These are phyloP conservation scores for Cercospora sp. DNA, from an alignment of 2,329 filamentous ascomycete species.

Conservation along the genomic window DNA sequence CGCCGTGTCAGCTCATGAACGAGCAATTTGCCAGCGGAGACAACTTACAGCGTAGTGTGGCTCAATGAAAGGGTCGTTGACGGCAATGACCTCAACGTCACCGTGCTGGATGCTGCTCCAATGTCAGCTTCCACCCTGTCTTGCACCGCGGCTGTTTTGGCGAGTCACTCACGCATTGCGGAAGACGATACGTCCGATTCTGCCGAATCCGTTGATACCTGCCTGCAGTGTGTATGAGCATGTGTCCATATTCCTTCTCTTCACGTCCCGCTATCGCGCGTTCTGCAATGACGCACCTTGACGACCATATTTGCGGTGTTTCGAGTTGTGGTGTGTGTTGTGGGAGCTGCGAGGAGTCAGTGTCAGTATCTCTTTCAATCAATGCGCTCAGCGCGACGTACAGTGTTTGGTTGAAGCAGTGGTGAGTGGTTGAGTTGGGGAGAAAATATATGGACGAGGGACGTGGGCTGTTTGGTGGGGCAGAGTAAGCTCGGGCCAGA, in stretches of 20 bases:
- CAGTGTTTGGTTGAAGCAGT: not conserved
- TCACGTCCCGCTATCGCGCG: conserved; percentile 11
- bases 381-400: not conserved
- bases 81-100: conserved; percentile 88
- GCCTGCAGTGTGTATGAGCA: conserved; percentile 56
- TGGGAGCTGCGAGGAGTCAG: conserved; percentile 3
- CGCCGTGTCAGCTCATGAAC: conserved; percentile 20
- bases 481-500: conserved; percentile 1
- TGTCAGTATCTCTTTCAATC: not conserved
- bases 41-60: conserved; percentile 89
- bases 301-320: conserved; percentile 45
- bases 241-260: conserved; percentile 19
- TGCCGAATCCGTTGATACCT: conserved; percentile 99
- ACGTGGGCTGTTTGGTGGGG: conserved; percentile 9
- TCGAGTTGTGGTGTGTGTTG: conserved; percentile 2
- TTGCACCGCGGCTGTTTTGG: conserved; percentile 11
- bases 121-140: conserved; percentile 22
- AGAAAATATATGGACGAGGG: conserved; percentile 2
- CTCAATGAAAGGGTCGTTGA: conserved; percentile 99
- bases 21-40: too few species aligned
- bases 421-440: not conserved
- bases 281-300: conserved; percentile 43
- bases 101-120: conserved; percentile 70
- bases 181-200: conserved; percentile 99
- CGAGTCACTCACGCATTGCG: conserved; percentile 75